A percentile compares a stretch with the other conserved stretches of the same genome.
These are phyloP conservation scores for Senna tora DNA, from an alignment of 306 rosid genomes.

Conservation along the genomic window DNA sequence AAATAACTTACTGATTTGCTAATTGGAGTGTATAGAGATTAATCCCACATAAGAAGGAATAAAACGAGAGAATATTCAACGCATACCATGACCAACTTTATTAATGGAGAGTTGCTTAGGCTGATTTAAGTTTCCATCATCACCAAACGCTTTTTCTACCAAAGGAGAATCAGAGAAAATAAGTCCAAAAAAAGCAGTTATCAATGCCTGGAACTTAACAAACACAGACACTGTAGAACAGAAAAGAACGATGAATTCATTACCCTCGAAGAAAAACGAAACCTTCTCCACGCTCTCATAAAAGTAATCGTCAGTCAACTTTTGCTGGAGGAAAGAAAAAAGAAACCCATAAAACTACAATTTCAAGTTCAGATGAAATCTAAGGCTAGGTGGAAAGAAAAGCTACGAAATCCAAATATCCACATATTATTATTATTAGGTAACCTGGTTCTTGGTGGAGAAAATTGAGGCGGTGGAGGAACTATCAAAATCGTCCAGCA, in stretches of 20 bases:
- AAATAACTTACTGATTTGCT: slow-evolving; percentile 14
- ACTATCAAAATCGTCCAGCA: slow-evolving; percentile 73
- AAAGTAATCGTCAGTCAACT: slow-evolving; percentile 71
- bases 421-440: not conserved
- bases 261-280: slow-evolving; percentile 93
- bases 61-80: not conserved
- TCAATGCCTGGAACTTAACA: no score
- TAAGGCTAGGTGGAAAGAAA: not conserved
- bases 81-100: slow-evolving; percentile 92
- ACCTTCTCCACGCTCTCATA: slow-evolving; percentile 72
- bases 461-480: slow-evolving; percentile 80
- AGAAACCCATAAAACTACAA: not conserved
- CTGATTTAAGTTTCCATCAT: slow-evolving; percentile 83
- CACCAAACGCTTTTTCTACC: slow-evolving; percentile 90
- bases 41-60: not conserved
- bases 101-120: slow-evolving; percentile 82
- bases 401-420: not conserved
- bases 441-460: slow-evolving; percentile 91
- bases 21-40: not conserved
- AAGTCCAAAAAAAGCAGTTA: not conserved
- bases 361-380: not conserved
- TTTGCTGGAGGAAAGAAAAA: slow-evolving; percentile 48
- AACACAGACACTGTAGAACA: not conserved
- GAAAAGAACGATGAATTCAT: not conserved
- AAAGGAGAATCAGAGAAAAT: slow-evolving; percentile 35